Evolutionary conservation across 2,329 filamentous ascomycete species (phyloP), one percentile per base, ranked within the genome.

Genomic region (Sclerotinia trifoliorum): DNA sequence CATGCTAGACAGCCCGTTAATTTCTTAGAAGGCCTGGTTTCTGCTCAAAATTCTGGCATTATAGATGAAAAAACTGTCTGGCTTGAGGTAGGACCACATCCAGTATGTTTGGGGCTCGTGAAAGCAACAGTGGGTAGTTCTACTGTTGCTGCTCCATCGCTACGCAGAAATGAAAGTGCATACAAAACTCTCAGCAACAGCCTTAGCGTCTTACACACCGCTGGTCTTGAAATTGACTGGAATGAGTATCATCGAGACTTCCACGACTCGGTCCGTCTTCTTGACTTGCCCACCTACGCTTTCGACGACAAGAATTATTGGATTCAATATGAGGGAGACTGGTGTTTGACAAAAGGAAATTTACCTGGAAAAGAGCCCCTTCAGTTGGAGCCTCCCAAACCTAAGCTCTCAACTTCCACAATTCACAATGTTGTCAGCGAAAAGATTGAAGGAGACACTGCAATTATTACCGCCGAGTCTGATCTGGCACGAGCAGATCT

Each of bases 81-180:
- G 85, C 80, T 93, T 67, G 90, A 93, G 77, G 80, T 93, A 71
- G 90, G 90, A n/a, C 89, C 90, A 49, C 88, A 92, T 74, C 89
- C 90, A 0, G 85, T 92, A 19, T 90, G 86, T 78, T 83, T 84
- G 56, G 85, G 85, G 69, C 88, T 93, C 83, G 84, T 92, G 71
- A 90, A 89, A 80, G 84, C 86, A 21, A 88, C 80, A 83, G 83
- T 90, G 26, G 70, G 65, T 17, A 56, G 65, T 44, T 55, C 82
- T 13, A 85, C 83, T 32, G 80, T 84, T 48, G 84, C 86, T 19
- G 82, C 85, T 17, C 83, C 88, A 5, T 88, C 88, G 2, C 80
- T 91, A 19, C 87, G 86, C 48, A 86, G 87, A 68, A 84, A 83
- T 51, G 87, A 90, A 74, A 80, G 85, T 69, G 80, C 85, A 24